Evolutionary conservation across 1,284 basidiomycete genomes (phyloP).

Genomic region (Pascua guehoae): DNA sequence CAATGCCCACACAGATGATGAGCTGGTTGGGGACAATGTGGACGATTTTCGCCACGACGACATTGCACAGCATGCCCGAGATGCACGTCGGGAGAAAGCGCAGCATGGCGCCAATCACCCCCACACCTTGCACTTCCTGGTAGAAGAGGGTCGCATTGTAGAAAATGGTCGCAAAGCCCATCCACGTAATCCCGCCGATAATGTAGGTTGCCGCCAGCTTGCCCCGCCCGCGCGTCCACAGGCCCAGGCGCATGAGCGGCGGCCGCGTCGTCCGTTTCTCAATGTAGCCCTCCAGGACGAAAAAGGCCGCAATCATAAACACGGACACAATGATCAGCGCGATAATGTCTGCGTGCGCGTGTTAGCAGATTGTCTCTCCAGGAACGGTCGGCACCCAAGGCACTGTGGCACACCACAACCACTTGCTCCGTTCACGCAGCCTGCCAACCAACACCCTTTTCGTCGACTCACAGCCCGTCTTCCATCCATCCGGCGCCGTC

Average conservation of each 20-base stretch:
- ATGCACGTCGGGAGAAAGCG: slow-evolving; percentile 73
- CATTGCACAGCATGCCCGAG: slow-evolving; percentile 64
- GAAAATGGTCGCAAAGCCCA: slow-evolving; percentile 53
- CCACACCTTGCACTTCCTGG: slow-evolving; percentile 33
- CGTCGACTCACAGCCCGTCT: slow-evolving; percentile 61
- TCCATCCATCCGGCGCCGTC: slow-evolving; percentile 67
- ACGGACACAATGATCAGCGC: slow-evolving; percentile 63
- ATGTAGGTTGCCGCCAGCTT: slow-evolving; percentile 62
- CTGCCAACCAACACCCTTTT: not conserved
- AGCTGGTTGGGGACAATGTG: slow-evolving; percentile 33
- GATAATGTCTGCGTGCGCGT: slow-evolving; percentile 47
- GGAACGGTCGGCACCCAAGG: slow-evolving; percentile 53
- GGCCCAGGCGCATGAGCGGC: slow-evolving; percentile 65
- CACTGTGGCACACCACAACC: not conserved
- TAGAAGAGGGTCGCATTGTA: slow-evolving; percentile 44
- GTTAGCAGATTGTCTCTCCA: not conserved
- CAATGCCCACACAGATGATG: slow-evolving; percentile 59
- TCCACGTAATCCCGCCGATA: slow-evolving; percentile 68
- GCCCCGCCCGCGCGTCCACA: slow-evolving; percentile 67
- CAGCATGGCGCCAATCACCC: slow-evolving; percentile 63
- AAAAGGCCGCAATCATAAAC: slow-evolving; percentile 59
- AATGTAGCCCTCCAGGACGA: slow-evolving; percentile 66
- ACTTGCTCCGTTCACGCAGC: too few species aligned
- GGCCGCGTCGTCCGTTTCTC: slow-evolving; percentile 51
- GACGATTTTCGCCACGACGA: slow-evolving; percentile 46